Conservation (phyloP, 306 rosid species). For the Luffa acutangula region DNA sequence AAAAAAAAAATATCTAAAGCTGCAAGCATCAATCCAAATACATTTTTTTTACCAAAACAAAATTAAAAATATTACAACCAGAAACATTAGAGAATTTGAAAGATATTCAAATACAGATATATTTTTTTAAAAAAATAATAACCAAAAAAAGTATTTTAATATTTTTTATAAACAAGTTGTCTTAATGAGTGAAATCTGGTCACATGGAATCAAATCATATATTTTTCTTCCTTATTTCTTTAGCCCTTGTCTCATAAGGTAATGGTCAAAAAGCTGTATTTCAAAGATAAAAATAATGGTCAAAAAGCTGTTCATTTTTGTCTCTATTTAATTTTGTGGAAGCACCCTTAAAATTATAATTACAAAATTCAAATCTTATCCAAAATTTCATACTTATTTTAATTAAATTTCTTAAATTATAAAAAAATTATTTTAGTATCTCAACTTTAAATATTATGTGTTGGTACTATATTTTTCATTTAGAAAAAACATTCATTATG, state of each 20-base stretch:
- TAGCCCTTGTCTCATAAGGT: neutral
- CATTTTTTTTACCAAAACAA: too few species aligned
- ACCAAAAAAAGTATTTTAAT: neutral
- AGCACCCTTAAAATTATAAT: neutral
- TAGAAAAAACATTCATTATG: too few species aligned
- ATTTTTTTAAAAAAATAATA: neutral
- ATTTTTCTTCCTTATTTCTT: neutral
- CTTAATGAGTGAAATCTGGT: neutral
- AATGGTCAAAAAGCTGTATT: neutral
- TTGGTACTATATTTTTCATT: too few species aligned
- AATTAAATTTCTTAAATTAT: too few species aligned
- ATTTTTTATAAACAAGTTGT: neutral
- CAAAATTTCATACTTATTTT: too few species aligned
- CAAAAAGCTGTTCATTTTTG: neutral
- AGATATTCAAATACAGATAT: neutral
- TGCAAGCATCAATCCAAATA: too few species aligned
- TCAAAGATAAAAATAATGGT: neutral
- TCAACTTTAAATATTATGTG: too few species aligned
- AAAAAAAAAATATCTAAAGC: too few species aligned
- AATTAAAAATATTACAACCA: too few species aligned
- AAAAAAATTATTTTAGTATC: too few species aligned
- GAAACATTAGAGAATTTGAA: too few species aligned
- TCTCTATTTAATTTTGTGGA: neutral
- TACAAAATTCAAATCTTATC: too few species aligned
- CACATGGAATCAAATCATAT: neutral